Conservation (phyloP, 352 stramenopile genomes). For the Globisporangium mamillatum region DNA sequence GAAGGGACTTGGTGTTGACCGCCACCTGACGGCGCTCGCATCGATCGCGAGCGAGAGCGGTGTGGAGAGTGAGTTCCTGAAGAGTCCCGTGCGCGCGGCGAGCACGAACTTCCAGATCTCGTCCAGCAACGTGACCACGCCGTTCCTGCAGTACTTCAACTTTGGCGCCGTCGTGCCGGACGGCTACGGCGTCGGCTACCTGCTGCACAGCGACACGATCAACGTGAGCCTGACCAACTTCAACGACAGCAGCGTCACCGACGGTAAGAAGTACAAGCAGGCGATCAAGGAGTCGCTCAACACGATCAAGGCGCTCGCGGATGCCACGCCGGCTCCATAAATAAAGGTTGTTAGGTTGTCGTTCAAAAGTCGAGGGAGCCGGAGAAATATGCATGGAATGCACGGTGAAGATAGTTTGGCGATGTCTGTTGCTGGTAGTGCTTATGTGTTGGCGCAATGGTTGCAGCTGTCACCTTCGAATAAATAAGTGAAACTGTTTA, state of each 20-base stretch:
- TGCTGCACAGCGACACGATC: slow-evolving; percentile 81
- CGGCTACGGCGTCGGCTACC: slow-evolving; percentile 89
- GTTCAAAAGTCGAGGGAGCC: neutral
- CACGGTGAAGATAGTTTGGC: neutral
- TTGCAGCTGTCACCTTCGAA: too few relatives aligned
- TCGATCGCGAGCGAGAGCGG: slow-evolving; percentile 63
- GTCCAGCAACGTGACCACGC: slow-evolving; percentile 89
- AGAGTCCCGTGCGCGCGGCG: slow-evolving; percentile 65
- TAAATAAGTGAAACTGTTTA: neutral
- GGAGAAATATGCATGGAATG: neutral
- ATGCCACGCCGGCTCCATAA: slow-evolving; percentile 32
- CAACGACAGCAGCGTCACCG: slow-evolving; percentile 69
- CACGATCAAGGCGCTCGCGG: slow-evolving; percentile 73
- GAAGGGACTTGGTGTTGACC: slow-evolving; percentile 83
- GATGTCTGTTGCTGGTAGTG: neutral
- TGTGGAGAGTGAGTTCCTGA: slow-evolving; percentile 75
- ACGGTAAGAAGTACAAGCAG: slow-evolving; percentile 69
- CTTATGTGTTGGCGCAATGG: too few relatives aligned
- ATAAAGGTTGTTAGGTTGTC: neutral
- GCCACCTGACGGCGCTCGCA: slow-evolving; percentile 81
- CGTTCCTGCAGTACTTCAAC: slow-evolving; percentile 88
- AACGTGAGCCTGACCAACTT: slow-evolving; percentile 88
- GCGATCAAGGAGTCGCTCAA: slow-evolving; percentile 62
- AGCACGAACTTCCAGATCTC: slow-evolving; percentile 89
- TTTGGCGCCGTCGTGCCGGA: slow-evolving; percentile 87